Conservation (phyloP, 345 rosid genomes). For the Eucalyptus melliodora region DNA sequence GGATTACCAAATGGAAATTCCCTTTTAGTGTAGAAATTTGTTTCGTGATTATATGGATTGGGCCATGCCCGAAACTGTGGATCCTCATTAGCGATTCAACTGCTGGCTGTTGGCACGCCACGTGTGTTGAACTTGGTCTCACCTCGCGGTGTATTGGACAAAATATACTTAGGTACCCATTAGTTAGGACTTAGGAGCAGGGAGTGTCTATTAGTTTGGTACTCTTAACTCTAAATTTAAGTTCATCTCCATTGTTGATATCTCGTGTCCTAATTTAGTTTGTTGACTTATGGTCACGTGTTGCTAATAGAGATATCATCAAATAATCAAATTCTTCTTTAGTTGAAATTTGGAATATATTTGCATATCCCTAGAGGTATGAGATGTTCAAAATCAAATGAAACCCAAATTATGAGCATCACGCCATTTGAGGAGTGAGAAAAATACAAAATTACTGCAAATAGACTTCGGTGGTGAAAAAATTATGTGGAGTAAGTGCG, state of each 20-base stretch:
- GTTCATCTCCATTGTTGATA: not conserved
- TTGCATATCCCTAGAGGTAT: not conserved
- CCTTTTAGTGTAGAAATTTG: not conserved
- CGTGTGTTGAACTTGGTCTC: not conserved
- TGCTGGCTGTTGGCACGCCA: too few species aligned
- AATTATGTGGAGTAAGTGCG: not conserved
- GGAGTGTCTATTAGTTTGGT: not conserved
- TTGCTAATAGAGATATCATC: not conserved
- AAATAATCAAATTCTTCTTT: not conserved
- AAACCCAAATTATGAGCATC: not conserved
- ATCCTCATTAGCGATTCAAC: too few species aligned
- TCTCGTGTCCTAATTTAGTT: not conserved
- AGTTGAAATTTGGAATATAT: not conserved
- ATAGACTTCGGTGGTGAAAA: not conserved
- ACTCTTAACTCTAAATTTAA: not conserved
- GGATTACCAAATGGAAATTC: not conserved
- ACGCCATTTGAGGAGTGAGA: not conserved
- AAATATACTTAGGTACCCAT: not conserved
- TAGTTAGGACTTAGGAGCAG: not conserved
- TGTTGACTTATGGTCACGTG: not conserved
- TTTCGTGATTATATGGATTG: not conserved
- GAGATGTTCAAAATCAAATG: not conserved
- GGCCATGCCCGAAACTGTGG: not conserved
- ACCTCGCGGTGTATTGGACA: not conserved
- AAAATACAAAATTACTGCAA: not conserved